phyloP scores from a whole-genome alignment of 2,329 filamentous ascomycete genomes.

The Neonectria coccinea region DNA sequence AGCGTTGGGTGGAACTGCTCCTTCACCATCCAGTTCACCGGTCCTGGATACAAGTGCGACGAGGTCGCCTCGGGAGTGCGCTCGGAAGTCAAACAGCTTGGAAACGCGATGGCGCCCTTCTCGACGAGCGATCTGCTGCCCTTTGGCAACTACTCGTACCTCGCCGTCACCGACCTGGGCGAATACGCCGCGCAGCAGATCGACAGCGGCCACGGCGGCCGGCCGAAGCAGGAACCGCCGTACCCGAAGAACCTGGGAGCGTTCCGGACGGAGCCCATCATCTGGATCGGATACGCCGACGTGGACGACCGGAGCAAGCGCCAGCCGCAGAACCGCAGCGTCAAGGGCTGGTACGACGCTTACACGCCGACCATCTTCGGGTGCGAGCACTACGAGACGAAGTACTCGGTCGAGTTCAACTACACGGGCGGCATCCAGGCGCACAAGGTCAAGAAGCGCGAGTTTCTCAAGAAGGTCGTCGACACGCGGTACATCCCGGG shows the following conservation, averaged over 20 bases:
- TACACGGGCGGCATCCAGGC: slow-evolving; percentile 38
- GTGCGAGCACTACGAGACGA: slow-evolving; percentile 41
- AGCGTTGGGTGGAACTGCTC: slow-evolving; percentile 44
- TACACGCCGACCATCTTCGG: slow-evolving; percentile 45
- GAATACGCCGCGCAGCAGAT: slow-evolving; percentile 39
- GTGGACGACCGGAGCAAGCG: slow-evolving; percentile 34
- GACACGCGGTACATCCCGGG: slow-evolving; percentile 36
- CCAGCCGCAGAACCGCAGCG: slow-evolving; percentile 27
- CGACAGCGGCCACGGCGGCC: slow-evolving; percentile 20
- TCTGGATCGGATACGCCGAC: slow-evolving; percentile 43
- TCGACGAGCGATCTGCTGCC: slow-evolving; percentile 35
- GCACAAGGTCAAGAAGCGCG: slow-evolving; percentile 32
- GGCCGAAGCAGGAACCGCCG: slow-evolving; percentile 29
- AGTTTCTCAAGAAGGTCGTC: slow-evolving; percentile 35
- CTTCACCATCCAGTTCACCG: slow-evolving; percentile 37
- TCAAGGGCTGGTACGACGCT: slow-evolving; percentile 36
- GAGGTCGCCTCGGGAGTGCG: slow-evolving; percentile 32
- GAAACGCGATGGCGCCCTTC: slow-evolving; percentile 36
- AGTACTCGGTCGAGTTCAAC: slow-evolving; percentile 41
- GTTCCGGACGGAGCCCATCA: slow-evolving; percentile 41
- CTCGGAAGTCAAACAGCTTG: slow-evolving; percentile 32
- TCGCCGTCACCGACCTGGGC: slow-evolving; percentile 34
- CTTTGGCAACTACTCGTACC: slow-evolving; percentile 38
- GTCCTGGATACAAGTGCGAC: slow-evolving; percentile 40
- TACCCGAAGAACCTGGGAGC: slow-evolving; percentile 39